Evolutionary conservation across 1,139 yeast species (phyloP).

Genomic region (Suhomyces panamericanus): DNA sequence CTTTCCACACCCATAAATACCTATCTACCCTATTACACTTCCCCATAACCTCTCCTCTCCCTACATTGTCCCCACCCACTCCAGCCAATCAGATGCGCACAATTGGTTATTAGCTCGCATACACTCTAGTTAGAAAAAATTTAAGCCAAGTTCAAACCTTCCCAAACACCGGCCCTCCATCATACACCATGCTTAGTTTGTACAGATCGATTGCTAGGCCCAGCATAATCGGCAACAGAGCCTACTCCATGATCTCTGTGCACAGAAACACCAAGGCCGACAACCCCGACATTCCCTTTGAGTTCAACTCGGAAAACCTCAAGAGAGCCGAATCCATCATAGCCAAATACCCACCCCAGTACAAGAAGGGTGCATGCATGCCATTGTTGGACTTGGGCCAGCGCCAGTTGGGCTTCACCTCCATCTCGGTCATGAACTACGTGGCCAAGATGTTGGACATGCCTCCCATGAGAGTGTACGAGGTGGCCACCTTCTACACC

Average conservation of each 20-base stretch:
- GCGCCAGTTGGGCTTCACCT: constrained; percentile 84
- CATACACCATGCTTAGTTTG: constrained; percentile 16
- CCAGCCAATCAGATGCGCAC: constrained; percentile 24
- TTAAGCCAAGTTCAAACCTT: constrained; percentile 7
- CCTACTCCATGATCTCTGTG: constrained; percentile 52
- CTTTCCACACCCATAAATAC: too few relatives aligned
- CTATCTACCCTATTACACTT: not conserved
- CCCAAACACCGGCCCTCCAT: not conserved
- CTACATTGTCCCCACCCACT: not conserved
- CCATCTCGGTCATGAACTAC: constrained; percentile 90
- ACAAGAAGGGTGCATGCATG: constrained; percentile 87
- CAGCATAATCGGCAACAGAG: constrained; percentile 23
- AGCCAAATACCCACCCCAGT: constrained; percentile 81
- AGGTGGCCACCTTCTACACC: constrained; percentile 90
- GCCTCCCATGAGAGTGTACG: constrained; percentile 96
- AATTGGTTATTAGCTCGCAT: constrained; percentile 17
- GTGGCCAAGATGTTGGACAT: constrained; percentile 82
- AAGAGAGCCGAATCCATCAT: constrained; percentile 72
- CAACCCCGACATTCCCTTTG: constrained; percentile 70
- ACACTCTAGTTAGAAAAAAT: constrained; percentile 11
- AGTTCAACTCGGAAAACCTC: constrained; percentile 68
- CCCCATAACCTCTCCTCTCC: not conserved
- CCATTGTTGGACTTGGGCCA: constrained; percentile 86
- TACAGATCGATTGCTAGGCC: constrained; percentile 14
- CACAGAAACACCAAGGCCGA: constrained; percentile 74